Percentiles rank a stretch among this genome's conserved stretches.
Conservation (phyloP, 768 basidiomycete genomes). For the Mycena vulgaris region DNA sequence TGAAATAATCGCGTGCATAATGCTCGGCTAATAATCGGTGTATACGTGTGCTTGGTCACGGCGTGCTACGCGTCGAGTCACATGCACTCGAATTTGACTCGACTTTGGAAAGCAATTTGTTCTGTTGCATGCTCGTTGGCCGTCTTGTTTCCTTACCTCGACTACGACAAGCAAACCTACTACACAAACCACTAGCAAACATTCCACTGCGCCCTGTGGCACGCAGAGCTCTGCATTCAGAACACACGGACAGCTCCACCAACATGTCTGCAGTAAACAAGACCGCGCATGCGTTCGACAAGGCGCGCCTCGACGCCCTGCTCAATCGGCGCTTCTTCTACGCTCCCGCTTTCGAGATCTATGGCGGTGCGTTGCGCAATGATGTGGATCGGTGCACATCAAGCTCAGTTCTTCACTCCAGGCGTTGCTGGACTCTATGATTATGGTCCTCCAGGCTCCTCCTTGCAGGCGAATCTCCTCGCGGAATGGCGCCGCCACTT, state of each 20-base stretch:
- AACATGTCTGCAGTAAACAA: slow-evolving; percentile 72
- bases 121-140: slow-evolving; percentile 21
- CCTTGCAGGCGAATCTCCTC: slow-evolving; percentile 97
- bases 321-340: slow-evolving; percentile 96
- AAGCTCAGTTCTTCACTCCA: slow-evolving; percentile 47
- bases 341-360: slow-evolving; percentile 98
- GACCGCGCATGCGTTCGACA: slow-evolving; percentile 90
- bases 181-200: slow-evolving; percentile 4
- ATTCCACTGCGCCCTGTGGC: background rate
- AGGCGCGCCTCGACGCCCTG: slow-evolving; percentile 85
- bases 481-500: slow-evolving; percentile 98
- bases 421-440: slow-evolving; percentile 98
- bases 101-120: background rate
- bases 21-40: background rate
- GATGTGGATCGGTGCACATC: slow-evolving; percentile 10
- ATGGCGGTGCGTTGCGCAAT: slow-evolving; percentile 80
- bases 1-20: background rate
- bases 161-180: slow-evolving; percentile 8
- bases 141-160: slow-evolving; percentile 18
- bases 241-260: background rate
- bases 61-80: slow-evolving; percentile 6
- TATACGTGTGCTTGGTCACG: background rate
- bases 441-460: slow-evolving; percentile 96
- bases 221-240: slow-evolving; percentile 19
- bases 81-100: background rate